Conservation (phyloP, 2,329 filamentous ascomycete species). For the Calonectria fujianensis region DNA sequence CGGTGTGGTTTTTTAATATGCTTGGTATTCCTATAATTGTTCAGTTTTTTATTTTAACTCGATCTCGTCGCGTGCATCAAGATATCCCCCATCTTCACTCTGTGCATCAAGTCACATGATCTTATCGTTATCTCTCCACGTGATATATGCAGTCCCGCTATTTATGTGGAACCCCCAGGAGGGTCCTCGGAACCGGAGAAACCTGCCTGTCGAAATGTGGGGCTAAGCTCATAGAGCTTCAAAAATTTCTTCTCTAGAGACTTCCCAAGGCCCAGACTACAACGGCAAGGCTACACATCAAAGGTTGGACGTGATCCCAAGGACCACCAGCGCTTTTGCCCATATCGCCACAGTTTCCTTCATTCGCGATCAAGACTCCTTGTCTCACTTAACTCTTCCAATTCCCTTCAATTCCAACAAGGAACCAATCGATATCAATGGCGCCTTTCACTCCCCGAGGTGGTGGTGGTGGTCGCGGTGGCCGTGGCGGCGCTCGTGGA, state of each 20-base stretch:
- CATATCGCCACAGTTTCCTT: slow-evolving; percentile 46
- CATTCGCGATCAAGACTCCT: slow-evolving; percentile 43
- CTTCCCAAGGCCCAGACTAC: slow-evolving; percentile 53
- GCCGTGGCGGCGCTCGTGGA: slow-evolving; percentile 58
- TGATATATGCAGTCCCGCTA: slow-evolving; percentile 43
- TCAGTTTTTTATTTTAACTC: not conserved
- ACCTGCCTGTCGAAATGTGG: slow-evolving; percentile 49
- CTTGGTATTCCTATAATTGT: not conserved
- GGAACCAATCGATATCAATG: slow-evolving; percentile 55
- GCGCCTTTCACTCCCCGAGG: slow-evolving; percentile 58
- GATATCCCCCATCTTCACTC: slow-evolving; percentile 11
- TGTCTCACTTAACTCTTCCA: slow-evolving; percentile 48
- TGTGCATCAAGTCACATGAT: slow-evolving; percentile 53
- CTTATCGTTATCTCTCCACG: slow-evolving; percentile 42
- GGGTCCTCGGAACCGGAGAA: slow-evolving; percentile 52
- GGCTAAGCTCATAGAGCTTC: slow-evolving; percentile 58
- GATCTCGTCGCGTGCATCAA: slow-evolving; percentile 1
- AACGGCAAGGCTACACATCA: slow-evolving; percentile 56
- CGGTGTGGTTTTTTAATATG: not conserved
- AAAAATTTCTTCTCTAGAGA: slow-evolving; percentile 61
- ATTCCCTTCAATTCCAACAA: slow-evolving; percentile 51
- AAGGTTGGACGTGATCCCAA: slow-evolving; percentile 57
- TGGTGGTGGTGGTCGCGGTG: slow-evolving; percentile 52
- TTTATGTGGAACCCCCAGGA: slow-evolving; percentile 39
- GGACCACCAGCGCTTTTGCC: slow-evolving; percentile 52